Evolutionary conservation across 176 grass and related monocot genomes (phyloP), one percentile per base, ranked within the genome.

Genomic region (Neostapfia colusana): DNA sequence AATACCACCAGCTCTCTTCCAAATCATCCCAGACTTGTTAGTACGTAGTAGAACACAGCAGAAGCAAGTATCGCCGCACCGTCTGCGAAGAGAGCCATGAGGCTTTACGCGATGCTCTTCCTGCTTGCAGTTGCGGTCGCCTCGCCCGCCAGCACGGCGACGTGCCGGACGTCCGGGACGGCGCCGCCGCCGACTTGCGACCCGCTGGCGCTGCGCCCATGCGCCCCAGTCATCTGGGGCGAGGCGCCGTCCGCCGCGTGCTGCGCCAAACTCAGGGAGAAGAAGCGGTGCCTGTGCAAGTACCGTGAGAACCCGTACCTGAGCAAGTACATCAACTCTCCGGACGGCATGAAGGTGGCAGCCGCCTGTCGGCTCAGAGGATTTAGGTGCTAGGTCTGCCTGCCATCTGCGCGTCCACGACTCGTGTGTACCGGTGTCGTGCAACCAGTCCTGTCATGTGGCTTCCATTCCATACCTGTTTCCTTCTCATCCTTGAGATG

Each of bases 201-300:
- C 82, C 89, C 87, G 27, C 27, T 80, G 82, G 87, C 74, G 27
- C 74, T 90, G 63, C 78, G 62, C 68, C 72, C 87, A 8, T 96
- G 93, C 63, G 86, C 57, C 3, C 40, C 77, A 12, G 87, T 92
- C 55, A 68, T 96, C 81, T 63, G 44, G 57, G 44, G 41, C 23
- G 72, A 40, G 20, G 70, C 63, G 36, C 93, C 89, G 44, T 80
- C 93, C 17, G 2, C 17, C 6, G 56, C 46, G 43, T 96, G 89
- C 82, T 96, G 89, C 78, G 28, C 70, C 24, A 81, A 42, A 84
- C 82, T 96, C 45, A 87, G 67, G 82, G 43, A 70, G 81, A 87
- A 96, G 73, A 77, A 20, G 74, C 82, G 65, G 28, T 96, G 93
- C 87, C 84, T 96, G 28, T 92, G 93, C 83, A 74, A 49, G 84